Base-by-base conservation (phyloP, 106 monocot species). In the Allium fistulosum region DNA sequence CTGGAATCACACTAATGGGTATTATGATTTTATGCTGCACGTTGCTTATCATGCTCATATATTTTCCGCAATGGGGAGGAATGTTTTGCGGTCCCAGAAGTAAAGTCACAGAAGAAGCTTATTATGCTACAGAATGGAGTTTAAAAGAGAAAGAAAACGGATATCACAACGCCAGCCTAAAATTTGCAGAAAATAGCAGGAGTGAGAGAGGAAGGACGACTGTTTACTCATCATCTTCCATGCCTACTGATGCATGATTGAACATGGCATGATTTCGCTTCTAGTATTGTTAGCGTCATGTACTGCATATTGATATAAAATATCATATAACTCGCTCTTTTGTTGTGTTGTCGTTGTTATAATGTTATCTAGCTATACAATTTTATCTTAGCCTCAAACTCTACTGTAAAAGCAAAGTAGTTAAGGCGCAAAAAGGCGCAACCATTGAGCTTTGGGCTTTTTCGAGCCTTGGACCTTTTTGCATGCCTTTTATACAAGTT, bases 61-160 rank as follows among this genome's bases (percentile, higher is more conserved):
- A 74, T 48, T 85, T 85, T 71, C 84, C 84, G 2, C 80, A 81
- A 58, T 85, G 84, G 84, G 84, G 84, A 1, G 77, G 81, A 15
- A 85, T 77, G 68, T 26, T 85, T 15, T 13, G 6, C n/a, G 63
- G 74, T 7, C 81, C 77, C 8, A 62, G 14, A 5, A 4, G 65
- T 3, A 71, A 69, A 0, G 60, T 50, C 15, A 74, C 81, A 4
- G 70, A 74, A 15, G 70, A 85, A 37, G 80, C 69, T 8, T 94
- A 90, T 80, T 94, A 91, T 71, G 16, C 66, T 10, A 53, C 75
- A 0, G 94, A 94, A 48, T 94, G 94, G 94, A 83, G 66, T n/a
- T 28, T 66, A 0, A 57, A 75, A 5, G 94, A 94, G 79, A 80
- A 74, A 58, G 79, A 68, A 9, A 80, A 76, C 14, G 75, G 79